Evolutionary conservation across 2,329 filamentous ascomycete genomes (phyloP).

Genomic region (Colletotrichum somersetense): DNA sequence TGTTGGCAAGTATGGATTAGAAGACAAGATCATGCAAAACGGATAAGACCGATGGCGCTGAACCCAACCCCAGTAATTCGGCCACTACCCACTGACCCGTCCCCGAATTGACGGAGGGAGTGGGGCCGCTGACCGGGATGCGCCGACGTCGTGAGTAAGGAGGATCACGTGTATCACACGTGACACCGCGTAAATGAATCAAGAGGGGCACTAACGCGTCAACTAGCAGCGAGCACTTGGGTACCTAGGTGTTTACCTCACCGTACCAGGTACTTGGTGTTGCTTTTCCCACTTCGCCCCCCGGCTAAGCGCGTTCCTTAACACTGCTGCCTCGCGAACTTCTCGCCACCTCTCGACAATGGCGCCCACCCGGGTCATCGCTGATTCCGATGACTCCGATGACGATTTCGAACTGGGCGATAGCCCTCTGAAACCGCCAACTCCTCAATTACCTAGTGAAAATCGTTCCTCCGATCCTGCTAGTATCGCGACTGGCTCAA

Average conservation of each 20-base stretch:
- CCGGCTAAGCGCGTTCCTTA: conserved; percentile 4
- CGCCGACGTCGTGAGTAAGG: neutral
- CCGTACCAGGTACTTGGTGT: neutral
- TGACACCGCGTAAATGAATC: conserved; percentile 5
- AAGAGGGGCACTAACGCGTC: neutral
- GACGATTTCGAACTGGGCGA: conserved; percentile 24
- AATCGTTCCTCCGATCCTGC: conserved; percentile 46
- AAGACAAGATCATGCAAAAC: neutral
- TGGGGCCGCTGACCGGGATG: neutral
- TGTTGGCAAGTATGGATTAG: neutral
- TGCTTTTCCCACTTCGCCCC: conserved; percentile 20
- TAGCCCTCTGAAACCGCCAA: conserved; percentile 33
- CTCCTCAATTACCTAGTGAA: conserved; percentile 10
- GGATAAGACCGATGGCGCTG: neutral
- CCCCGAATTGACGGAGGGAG: neutral
- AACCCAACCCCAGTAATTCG: neutral
- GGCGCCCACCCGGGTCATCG: conserved; percentile 39
- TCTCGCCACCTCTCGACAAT: conserved; percentile 35
- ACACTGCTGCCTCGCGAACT: conserved; percentile 3
- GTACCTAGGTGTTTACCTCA: neutral
- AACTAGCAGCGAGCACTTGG: neutral
- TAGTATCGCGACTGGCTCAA: conserved; percentile 55
- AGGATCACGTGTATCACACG: neutral
- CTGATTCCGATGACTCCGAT: conserved; percentile 43
- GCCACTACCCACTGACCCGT: neutral